These are phyloP conservation scores for Kwoniella dejecticola DNA, from an alignment of 768 basidiomycete genomes.

Conservation along the genomic window DNA sequence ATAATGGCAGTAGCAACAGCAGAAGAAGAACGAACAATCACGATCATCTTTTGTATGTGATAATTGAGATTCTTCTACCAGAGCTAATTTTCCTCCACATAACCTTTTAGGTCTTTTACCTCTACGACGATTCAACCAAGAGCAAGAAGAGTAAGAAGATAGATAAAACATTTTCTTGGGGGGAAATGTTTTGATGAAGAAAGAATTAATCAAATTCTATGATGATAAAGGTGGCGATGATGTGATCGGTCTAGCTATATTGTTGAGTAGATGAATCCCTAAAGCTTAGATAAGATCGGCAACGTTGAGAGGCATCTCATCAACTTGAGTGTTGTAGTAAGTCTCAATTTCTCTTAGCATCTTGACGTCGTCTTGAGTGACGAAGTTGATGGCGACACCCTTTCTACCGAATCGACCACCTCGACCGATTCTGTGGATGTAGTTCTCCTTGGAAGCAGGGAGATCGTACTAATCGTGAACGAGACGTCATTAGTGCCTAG, in stretches of 20 bases:
- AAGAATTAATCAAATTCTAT: constrained; percentile 5
- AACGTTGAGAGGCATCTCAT: constrained; percentile 96
- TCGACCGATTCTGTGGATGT: constrained; percentile 99
- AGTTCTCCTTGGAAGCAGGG: constrained; percentile 71
- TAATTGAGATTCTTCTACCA: constrained; percentile 27
- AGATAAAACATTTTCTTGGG: background rate
- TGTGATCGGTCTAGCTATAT: background rate
- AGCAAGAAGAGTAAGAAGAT: too few species aligned
- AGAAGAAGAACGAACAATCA: background rate
- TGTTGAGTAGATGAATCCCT: background rate
- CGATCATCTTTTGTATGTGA: constrained; percentile 18
- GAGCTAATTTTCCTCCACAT: constrained; percentile 40
- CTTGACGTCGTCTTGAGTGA: constrained; percentile 89
- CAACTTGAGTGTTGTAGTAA: constrained; percentile 63
- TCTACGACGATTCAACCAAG: constrained; percentile 31
- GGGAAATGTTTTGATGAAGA: background rate
- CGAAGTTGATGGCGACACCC: constrained; percentile 98
- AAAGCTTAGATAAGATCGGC: constrained; percentile 82
- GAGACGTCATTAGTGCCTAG: constrained; percentile 13
- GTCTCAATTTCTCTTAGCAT: constrained; percentile 97
- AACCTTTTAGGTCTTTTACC: constrained; percentile 46
- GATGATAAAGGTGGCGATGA: background rate
- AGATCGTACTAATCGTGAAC: constrained; percentile 43
- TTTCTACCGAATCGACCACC: constrained; percentile 98
- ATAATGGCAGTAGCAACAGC: too few species aligned